Percentiles rank a stretch among this genome's conserved stretches.
phyloP scores from a whole-genome alignment of 2,329 filamentous ascomycete genomes.

The Aspergillus brunneoviolaceus region DNA sequence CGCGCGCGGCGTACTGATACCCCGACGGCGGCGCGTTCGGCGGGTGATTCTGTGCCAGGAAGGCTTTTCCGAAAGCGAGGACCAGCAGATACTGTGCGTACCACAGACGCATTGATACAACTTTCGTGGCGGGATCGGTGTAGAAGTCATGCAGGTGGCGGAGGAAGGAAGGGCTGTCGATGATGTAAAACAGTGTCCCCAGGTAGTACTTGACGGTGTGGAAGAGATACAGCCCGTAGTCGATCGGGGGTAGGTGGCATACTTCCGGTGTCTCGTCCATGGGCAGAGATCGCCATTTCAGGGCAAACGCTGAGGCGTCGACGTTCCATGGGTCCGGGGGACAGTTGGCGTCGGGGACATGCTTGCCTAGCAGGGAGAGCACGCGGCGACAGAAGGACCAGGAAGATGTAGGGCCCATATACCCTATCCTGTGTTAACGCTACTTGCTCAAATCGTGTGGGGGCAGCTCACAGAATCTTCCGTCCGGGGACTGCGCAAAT shows the following conservation, averaged over 20 bases:
- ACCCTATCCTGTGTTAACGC: no score
- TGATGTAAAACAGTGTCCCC: slow-evolving; percentile 55
- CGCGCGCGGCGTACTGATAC: slow-evolving; percentile 41
- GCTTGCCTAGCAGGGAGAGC: slow-evolving; percentile 30
- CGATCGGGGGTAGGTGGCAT: slow-evolving; percentile 49
- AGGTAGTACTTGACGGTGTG: slow-evolving; percentile 59
- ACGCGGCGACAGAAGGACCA: no score
- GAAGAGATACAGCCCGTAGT: slow-evolving; percentile 55
- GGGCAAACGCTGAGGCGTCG: slow-evolving; percentile 32
- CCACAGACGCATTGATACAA: no score
- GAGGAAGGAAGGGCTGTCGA: slow-evolving; percentile 44
- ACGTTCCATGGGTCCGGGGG: slow-evolving; percentile 34
- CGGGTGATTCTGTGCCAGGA: slow-evolving; percentile 40
- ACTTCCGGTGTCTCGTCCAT: slow-evolving; percentile 16
- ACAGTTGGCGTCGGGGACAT: slow-evolving; percentile 32
- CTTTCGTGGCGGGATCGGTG: no score
- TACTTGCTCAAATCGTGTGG: no score
- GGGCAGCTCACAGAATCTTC: no score
- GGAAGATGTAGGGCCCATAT: no score
- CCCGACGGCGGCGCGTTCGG: slow-evolving; percentile 33
- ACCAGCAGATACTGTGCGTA: slow-evolving; percentile 35
- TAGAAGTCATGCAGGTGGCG: no score
- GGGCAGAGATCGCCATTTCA: slow-evolving; percentile 12
- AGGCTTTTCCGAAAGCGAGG: slow-evolving; percentile 58
- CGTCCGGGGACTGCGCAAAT: no score